phyloP scores from a whole-genome alignment of 2,329 filamentous ascomycete genomes.

The Apiospora sp. region DNA sequence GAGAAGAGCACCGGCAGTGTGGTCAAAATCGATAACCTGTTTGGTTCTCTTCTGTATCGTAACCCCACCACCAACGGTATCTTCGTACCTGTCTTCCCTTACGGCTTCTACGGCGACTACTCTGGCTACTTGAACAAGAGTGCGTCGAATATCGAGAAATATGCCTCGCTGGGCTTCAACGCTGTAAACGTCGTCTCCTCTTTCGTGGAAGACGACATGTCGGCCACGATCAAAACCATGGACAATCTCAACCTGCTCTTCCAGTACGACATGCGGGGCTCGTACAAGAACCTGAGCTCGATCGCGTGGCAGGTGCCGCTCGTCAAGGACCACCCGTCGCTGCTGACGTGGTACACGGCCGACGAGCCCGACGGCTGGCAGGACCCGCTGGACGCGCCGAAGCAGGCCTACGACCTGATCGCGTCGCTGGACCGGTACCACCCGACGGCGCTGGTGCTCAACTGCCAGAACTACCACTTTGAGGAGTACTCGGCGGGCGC shows the following conservation, averaged over 20 bases:
- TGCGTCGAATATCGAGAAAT: conserved; percentile 43
- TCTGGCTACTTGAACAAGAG: conserved; percentile 51
- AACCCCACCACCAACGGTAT: conserved; percentile 44
- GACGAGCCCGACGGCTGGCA: conserved; percentile 65
- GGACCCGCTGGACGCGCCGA: conserved; percentile 58
- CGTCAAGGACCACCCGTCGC: conserved; percentile 48
- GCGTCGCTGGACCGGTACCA: conserved; percentile 65
- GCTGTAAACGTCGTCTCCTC: conserved; percentile 53
- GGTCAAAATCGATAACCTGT: conserved; percentile 54
- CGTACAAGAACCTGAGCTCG: conserved; percentile 53
- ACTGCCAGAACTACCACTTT: conserved; percentile 70
- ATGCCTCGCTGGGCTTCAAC: conserved; percentile 50
- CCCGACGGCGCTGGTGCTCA: conserved; percentile 65
- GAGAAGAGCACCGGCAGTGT: conserved; percentile 52
- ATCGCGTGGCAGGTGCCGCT: conserved; percentile 48
- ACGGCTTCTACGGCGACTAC: conserved; percentile 50
- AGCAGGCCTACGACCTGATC: conserved; percentile 52
- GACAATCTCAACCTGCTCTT: conserved; percentile 47
- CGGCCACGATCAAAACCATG: conserved; percentile 48
- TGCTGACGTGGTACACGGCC: conserved; percentile 55
- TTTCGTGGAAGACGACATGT: conserved; percentile 42
- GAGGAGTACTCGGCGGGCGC: conserved; percentile 59
- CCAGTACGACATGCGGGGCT: conserved; percentile 55
- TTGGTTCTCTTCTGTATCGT: conserved; percentile 51
- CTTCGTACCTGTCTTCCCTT: conserved; percentile 53